Conservation (phyloP, 805 yeast genomes). For the Myxozyma nipponensis region DNA sequence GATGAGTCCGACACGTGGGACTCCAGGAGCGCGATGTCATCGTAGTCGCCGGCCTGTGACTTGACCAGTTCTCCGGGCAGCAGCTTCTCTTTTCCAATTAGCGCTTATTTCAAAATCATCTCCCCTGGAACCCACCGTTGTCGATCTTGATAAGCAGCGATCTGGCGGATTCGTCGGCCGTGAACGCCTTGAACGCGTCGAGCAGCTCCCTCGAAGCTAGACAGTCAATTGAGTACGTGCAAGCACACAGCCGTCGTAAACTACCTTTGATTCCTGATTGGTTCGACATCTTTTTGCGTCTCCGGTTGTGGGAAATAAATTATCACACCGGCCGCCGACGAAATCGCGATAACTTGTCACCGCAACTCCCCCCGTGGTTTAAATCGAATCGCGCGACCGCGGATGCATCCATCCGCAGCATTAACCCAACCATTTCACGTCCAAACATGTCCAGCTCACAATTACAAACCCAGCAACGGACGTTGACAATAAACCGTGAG, state of each 20-base stretch:
- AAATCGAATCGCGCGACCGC: too few species aligned
- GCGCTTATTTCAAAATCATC: not conserved
- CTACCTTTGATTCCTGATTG: slow-evolving; percentile 57
- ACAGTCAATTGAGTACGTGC: not conserved
- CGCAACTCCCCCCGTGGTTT: too few species aligned
- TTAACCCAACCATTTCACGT: too few species aligned
- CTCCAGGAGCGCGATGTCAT: slow-evolving; percentile 41
- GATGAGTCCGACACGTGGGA: slow-evolving; percentile 37
- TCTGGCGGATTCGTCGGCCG: slow-evolving; percentile 35
- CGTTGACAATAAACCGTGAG: slow-evolving; percentile 19
- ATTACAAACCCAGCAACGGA: slow-evolving; percentile 15
- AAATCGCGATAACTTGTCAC: too few species aligned
- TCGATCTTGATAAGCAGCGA: slow-evolving; percentile 42
- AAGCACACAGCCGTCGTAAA: slow-evolving; percentile 15
- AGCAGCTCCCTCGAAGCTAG: slow-evolving; percentile 46
- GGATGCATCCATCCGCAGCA: too few species aligned
- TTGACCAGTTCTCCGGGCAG: slow-evolving; percentile 38
- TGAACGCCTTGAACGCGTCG: slow-evolving; percentile 44
- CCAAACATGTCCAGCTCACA: too few species aligned
- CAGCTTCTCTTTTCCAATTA: slow-evolving; percentile 31
- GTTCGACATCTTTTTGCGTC: slow-evolving; percentile 54
- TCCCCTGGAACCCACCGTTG: slow-evolving; percentile 29
- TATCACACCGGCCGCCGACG: too few species aligned
- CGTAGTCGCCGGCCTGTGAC: slow-evolving; percentile 35
- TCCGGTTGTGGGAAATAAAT: too few species aligned